Evolutionary conservation across 148 eudicot species (phyloP).

Genomic region (Simmondsia chinensis): DNA sequence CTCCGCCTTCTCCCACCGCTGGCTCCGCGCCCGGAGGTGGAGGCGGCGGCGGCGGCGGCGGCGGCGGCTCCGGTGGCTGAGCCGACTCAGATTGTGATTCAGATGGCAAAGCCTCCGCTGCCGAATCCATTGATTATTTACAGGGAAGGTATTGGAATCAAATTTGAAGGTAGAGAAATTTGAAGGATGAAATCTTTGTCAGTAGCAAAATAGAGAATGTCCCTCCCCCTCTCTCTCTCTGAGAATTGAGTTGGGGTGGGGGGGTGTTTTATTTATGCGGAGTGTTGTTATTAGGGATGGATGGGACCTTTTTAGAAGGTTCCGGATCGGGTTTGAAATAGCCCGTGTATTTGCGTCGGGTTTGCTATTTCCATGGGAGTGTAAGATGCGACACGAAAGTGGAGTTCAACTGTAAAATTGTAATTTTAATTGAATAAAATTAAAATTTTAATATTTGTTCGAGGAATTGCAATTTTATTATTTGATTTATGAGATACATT

Average conservation of each 20-base stretch:
- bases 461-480: no score
- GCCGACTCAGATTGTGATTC: not conserved
- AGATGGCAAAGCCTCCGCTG: slow-evolving; percentile 9
- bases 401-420: no score
- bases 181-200: no score
- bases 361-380: not conserved
- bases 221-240: no score
- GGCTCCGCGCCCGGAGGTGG: slow-evolving; percentile 1
- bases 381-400: not conserved
- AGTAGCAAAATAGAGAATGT: no score
- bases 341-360: not conserved
- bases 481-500: no score
- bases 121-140: slow-evolving; percentile 13
- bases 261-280: not conserved
- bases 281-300: slow-evolving; percentile 11
- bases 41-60: slow-evolving; percentile 4
- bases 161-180: no score
- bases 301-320: slow-evolving; percentile 1
- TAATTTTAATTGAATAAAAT: no score
- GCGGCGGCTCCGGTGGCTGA: slow-evolving; percentile 1
- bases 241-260: not conserved
- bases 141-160: no score
- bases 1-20: slow-evolving; percentile 10
- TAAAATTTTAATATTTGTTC: no score
- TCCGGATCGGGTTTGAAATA: slow-evolving; percentile 9